These are phyloP conservation scores for Sclerotinia trifoliorum DNA, from an alignment of 2,329 filamentous ascomycete species.

Conservation along the genomic window DNA sequence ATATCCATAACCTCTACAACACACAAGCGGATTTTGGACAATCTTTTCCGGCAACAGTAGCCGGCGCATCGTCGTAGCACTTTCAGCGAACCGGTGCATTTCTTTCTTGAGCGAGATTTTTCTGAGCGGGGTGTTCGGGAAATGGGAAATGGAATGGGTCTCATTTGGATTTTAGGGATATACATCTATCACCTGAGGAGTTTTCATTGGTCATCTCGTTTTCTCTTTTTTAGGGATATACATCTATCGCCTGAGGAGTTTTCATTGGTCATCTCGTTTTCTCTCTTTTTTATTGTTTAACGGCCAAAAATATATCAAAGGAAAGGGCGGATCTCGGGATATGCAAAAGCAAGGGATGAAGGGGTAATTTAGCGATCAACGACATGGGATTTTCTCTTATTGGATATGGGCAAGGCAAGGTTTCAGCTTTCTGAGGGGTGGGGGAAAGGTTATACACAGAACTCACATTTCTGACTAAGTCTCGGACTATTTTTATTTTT, in stretches of 20 bases:
- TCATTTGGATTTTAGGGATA: neutral
- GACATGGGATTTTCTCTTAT: neutral
- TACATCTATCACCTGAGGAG: neutral
- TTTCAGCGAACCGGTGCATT: neutral
- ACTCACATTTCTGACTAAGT: neutral
- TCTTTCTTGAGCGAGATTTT: neutral
- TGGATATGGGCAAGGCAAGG: neutral
- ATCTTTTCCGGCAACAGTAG: neutral
- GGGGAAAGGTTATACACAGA: neutral
- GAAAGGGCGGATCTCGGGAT: conserved; percentile 14
- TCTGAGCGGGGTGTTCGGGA: conserved; percentile 8
- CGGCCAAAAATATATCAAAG: neutral
- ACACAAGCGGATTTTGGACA: neutral
- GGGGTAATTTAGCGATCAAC: conserved; percentile 10
- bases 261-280: neutral
- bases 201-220: neutral
- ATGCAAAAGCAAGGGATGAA: conserved; percentile 6
- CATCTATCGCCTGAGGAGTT: neutral
- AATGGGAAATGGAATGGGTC: neutral
- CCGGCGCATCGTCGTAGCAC: neutral
- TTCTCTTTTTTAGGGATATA: neutral
- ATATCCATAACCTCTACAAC: neutral
- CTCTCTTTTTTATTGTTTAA: neutral
- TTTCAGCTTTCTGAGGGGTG: neutral
- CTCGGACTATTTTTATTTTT: neutral